These are phyloP conservation scores for Mortierella sp. DNA, from an alignment of 371 early-diverging fungal species.

Conservation along the genomic window DNA sequence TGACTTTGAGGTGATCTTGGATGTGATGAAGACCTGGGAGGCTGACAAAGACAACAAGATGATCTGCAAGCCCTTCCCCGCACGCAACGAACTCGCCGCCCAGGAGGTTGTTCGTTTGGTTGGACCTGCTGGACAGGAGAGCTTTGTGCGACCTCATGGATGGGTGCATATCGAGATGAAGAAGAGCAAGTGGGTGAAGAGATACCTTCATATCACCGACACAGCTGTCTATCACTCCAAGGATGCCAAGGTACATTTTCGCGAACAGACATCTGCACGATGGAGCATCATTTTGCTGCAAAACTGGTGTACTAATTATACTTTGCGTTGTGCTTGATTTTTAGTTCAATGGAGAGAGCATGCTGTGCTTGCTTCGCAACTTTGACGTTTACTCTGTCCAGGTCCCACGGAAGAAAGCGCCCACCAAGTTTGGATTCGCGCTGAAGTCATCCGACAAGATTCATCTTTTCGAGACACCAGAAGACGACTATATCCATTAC, in stretches of 20 bases:
- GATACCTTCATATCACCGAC: constrained; percentile 76
- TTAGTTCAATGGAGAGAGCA: constrained; percentile 65
- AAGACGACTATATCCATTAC: constrained; percentile 86
- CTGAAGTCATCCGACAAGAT: constrained; percentile 85
- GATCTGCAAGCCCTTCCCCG: constrained; percentile 55
- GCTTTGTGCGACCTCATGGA: constrained; percentile 69
- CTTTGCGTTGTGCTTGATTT: neutral
- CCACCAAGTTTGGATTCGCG: constrained; percentile 87
- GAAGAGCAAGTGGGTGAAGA: constrained; percentile 84
- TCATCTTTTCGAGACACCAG: constrained; percentile 83
- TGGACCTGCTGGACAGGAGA: constrained; percentile 48
- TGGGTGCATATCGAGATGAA: constrained; percentile 78
- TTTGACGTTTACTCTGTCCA: constrained; percentile 87
- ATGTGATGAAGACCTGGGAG: constrained; percentile 87
- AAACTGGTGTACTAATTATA: neutral
- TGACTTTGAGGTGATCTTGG: constrained; percentile 91
- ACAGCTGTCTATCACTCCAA: constrained; percentile 79
- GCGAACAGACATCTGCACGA: neutral
- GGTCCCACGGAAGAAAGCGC: constrained; percentile 71
- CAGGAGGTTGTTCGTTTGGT: constrained; percentile 46
- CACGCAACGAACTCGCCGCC: constrained; percentile 44
- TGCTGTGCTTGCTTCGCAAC: constrained; percentile 77
- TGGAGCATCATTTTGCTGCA: neutral
- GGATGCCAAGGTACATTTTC: constrained; percentile 70
- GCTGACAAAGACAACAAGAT: constrained; percentile 59